Conservation (phyloP, 2,329 filamentous ascomycete species). For the Byssochlamys sp. region DNA sequence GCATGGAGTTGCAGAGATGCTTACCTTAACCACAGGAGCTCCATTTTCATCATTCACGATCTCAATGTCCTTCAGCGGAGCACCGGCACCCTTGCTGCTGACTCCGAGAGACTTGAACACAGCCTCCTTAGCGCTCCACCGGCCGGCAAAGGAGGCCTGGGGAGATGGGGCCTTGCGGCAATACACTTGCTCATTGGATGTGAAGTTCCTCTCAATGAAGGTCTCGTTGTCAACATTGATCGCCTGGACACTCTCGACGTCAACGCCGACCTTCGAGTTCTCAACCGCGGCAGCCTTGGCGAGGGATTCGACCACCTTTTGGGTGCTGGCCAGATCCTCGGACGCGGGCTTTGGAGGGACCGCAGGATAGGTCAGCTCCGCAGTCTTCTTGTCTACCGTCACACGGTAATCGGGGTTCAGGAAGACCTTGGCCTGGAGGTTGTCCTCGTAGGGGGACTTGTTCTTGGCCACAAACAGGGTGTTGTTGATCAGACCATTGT, state of each 20-base stretch:
- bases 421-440: conserved; percentile 77
- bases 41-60: conserved; percentile 72
- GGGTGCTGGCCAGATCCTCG: conserved; percentile 53
- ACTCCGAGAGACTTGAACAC: conserved; percentile 97
- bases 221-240: conserved; percentile 91
- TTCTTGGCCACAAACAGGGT: conserved; percentile 92
- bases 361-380: conserved; percentile 62
- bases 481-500: conserved; percentile 97
- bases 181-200: conserved; percentile 70
- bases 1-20: conserved; percentile 25
- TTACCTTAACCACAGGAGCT: conserved; percentile 74
- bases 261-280: conserved; percentile 78
- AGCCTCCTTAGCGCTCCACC: conserved; percentile 95
- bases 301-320: conserved; percentile 66
- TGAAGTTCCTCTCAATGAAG: conserved; percentile 93
- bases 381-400: conserved; percentile 72
- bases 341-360: conserved; percentile 56
- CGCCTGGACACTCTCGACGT: conserved; percentile 78
- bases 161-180: conserved; percentile 70
- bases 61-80: conserved; percentile 88
- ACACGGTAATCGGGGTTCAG: conserved; percentile 90
- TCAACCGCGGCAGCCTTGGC: conserved; percentile 53
- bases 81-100: conserved; percentile 74
- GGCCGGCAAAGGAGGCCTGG: conserved; percentile 83
- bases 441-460: conserved; percentile 79